A percentile compares a stretch with the other conserved stretches of the same genome.
Conservation (phyloP, 305 asterid genomes). For the Fraxinus angustifolia region DNA sequence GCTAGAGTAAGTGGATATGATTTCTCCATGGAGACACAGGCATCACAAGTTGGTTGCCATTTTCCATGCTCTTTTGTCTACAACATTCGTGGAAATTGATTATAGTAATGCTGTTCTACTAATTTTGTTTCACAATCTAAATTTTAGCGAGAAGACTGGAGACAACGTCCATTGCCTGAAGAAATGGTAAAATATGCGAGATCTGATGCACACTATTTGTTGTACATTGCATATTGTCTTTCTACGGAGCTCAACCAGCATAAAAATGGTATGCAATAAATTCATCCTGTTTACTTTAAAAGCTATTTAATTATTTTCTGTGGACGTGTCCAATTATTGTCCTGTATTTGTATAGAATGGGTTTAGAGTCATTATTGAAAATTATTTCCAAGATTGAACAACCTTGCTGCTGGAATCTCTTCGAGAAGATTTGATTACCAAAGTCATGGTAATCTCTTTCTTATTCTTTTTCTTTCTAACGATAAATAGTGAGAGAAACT, state of each 20-base stretch:
- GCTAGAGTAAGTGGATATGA: background rate
- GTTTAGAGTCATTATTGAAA: background rate
- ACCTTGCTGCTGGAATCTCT: constrained; percentile 3
- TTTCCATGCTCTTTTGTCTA: constrained; percentile 8
- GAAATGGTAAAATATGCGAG: constrained; percentile 90
- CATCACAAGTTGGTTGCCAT: constrained; percentile 2
- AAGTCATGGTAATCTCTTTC: background rate
- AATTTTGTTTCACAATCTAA: constrained; percentile 25
- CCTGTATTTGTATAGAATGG: constrained; percentile 4
- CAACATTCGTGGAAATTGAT: background rate
- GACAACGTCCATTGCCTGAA: constrained; percentile 80
- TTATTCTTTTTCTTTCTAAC: background rate
- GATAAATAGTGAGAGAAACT: background rate
- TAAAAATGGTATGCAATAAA: constrained; percentile 50
- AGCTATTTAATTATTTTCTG: background rate
- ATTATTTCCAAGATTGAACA: background rate
- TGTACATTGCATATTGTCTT: constrained; percentile 63
- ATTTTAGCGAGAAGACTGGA: constrained; percentile 93
- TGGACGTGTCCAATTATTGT: background rate
- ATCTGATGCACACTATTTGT: constrained; percentile 76
- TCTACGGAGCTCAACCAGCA: constrained; percentile 62
- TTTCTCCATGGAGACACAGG: background rate
- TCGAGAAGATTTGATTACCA: background rate
- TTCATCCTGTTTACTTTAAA: background rate
- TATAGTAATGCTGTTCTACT: constrained; percentile 6